phyloP scores from a whole-genome alignment of 805 yeast species.

The Scheffersomyces amazonensis region DNA sequence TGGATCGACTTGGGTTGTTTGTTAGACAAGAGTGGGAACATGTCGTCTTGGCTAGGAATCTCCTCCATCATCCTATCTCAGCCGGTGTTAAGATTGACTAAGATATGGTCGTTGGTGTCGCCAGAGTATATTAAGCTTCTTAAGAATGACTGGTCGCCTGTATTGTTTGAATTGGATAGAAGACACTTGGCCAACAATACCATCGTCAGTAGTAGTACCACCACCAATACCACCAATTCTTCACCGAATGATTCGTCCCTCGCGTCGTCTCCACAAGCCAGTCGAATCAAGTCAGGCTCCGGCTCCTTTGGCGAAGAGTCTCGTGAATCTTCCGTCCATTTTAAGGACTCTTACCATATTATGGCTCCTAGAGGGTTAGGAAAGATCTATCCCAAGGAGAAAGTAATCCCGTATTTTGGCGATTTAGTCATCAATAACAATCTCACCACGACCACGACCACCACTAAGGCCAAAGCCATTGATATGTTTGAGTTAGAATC shows the following conservation, averaged over 20 bases:
- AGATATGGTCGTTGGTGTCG: slow-evolving; percentile 74
- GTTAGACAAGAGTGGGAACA: slow-evolving; percentile 80
- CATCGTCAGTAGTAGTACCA: neutral
- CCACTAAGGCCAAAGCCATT: slow-evolving; percentile 7
- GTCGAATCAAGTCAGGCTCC: too few species aligned
- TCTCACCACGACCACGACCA: too few species aligned
- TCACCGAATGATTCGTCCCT: neutral
- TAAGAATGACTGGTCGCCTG: slow-evolving; percentile 88
- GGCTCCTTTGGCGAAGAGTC: neutral
- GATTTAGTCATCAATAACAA: slow-evolving; percentile 61
- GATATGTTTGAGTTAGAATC: slow-evolving; percentile 58
- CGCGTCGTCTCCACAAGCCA: neutral
- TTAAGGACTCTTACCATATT: slow-evolving; percentile 58
- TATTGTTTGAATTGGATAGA: slow-evolving; percentile 82
- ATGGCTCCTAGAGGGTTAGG: slow-evolving; percentile 90
- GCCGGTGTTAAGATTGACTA: slow-evolving; percentile 70
- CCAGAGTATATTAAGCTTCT: slow-evolving; percentile 56
- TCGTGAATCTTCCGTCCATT: slow-evolving; percentile 15
- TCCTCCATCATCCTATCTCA: slow-evolving; percentile 80
- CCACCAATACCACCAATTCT: too few species aligned
- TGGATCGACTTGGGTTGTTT: slow-evolving; percentile 85
- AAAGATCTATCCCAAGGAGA: slow-evolving; percentile 65
- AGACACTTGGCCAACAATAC: slow-evolving; percentile 49
- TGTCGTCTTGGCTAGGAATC: slow-evolving; percentile 92
- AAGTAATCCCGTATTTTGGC: slow-evolving; percentile 88